A percentile compares a stretch with the other conserved stretches of the same genome.
Conservation (phyloP, 1,284 basidiomycete species). For the Ganoderma lucidum region DNA sequence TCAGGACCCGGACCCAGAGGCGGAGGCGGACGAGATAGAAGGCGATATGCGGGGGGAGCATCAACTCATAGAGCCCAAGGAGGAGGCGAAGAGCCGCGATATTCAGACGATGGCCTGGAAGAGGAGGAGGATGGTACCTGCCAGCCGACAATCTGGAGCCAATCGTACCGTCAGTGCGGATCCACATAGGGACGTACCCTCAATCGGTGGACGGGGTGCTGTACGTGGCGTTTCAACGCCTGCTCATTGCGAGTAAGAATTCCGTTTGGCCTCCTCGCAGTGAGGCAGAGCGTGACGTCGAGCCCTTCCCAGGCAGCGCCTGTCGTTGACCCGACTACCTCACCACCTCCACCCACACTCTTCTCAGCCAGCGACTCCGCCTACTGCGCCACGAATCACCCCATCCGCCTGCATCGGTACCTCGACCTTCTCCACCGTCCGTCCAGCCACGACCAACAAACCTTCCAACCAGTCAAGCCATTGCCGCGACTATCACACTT, state of each 20-base stretch:
- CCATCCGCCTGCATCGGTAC: neutral
- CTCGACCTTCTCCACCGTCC: neutral
- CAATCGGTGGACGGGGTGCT: neutral
- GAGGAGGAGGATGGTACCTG: neutral
- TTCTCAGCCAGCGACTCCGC: neutral
- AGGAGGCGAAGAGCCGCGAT: neutral
- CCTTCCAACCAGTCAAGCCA: neutral
- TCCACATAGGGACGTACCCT: conserved; percentile 20
- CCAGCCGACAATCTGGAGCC: conserved; percentile 23
- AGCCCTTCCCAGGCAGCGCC: conserved; percentile 8
- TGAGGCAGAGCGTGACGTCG: conserved; percentile 14
- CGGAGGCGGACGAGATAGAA: neutral
- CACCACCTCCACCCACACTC: neutral
- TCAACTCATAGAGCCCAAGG: neutral
- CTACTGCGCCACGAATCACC: neutral
- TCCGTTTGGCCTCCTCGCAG: conserved; percentile 8
- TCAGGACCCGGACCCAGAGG: neutral
- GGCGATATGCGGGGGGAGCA: neutral
- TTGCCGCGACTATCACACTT: conserved; percentile 10
- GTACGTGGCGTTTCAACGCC: conserved; percentile 12
- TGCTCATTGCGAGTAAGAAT: conserved; percentile 14
- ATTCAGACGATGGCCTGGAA: neutral
- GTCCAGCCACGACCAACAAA: neutral
- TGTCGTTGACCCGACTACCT: neutral
- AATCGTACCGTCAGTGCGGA: conserved; percentile 12